Conservation (phyloP, 768 basidiomycete species). For the Macrolepiota fuliginosa region DNA sequence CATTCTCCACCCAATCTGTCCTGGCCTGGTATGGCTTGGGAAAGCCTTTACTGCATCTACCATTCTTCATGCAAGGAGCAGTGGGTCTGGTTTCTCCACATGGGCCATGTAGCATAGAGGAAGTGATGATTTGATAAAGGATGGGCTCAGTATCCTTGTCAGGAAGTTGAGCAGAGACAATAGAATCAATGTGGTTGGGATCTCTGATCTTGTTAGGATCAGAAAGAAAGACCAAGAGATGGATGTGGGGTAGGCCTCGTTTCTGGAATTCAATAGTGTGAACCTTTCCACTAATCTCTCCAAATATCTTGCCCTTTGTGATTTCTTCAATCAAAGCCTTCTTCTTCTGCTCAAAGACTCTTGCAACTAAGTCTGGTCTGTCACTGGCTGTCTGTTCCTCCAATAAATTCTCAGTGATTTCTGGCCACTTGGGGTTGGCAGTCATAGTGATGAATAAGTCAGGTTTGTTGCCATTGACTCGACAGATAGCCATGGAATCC, state of each 20-base stretch:
- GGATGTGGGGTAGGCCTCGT: slow-evolving; percentile 50
- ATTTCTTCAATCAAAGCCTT: slow-evolving; percentile 35
- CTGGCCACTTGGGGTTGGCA: slow-evolving; percentile 43
- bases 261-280: slow-evolving; percentile 57
- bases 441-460: slow-evolving; percentile 52
- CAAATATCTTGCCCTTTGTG: slow-evolving; percentile 35
- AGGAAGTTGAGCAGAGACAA: slow-evolving; percentile 42
- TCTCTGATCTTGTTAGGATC: slow-evolving; percentile 28
- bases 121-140: slow-evolving; percentile 37
- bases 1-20: slow-evolving; percentile 36
- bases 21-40: slow-evolving; percentile 34
- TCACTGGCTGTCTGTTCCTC: slow-evolving; percentile 38
- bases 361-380: slow-evolving; percentile 46
- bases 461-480: slow-evolving; percentile 25
- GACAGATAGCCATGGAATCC: slow-evolving; percentile 41
- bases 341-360: slow-evolving; percentile 46
- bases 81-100: slow-evolving; percentile 33
- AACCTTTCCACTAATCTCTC: slow-evolving; percentile 36
- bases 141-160: slow-evolving; percentile 34
- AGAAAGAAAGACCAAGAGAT: slow-evolving; percentile 43
- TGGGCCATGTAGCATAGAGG: slow-evolving; percentile 48
- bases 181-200: slow-evolving; percentile 34
- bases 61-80: slow-evolving; percentile 41
- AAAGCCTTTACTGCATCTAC: slow-evolving; percentile 40
- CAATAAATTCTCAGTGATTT: slow-evolving; percentile 35